Base-by-base conservation (phyloP, 495 filamentous ascomycete species). In the Tuber umbilicatum region DNA sequence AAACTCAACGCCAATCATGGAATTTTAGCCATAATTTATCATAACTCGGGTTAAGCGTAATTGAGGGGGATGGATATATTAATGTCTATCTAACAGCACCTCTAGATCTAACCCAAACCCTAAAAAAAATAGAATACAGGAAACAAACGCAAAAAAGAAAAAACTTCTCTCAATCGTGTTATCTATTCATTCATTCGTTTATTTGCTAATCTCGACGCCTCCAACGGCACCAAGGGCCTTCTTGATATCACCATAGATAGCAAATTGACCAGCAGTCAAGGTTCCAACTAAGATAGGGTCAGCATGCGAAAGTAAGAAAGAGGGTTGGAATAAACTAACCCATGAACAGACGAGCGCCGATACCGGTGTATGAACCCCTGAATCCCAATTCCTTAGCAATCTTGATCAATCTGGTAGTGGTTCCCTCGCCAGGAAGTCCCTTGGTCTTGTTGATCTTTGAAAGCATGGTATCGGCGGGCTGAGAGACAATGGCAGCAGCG, bases 401-500 rank as follows among this genome's bases (percentile, higher is more conserved):
- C 91, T 97, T 97, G 87, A 97, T 88, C 77, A 99, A 87, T 85
- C 95, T 92, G 85, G 86, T 88, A 79, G 90, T 91, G 82, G 94
- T 99, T 84, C 94, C 90, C 89, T 99, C 94, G 86, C 95, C 95
- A 74, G 95, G 95, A 69, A 90, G 87, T 85, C 95, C 95, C 86
- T 92, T 93, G 85, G 93, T 97, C 93, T 99, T 99, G 92, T 99
- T 99, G 89, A 99, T 99, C 90, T 98, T 98, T 87, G 88, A 91
- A 81, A 99, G 90, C 95, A 98, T 98, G 83, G 95, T 99, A 85
- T 98, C 95, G 83, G 95, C 95, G 81, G 95, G 94, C 87, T 99
- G 95, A 68, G 95, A 98, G 82, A 99, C 90, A 84, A 97, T 81
- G 83, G 95, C 95, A 78, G 95, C 95, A 77, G 95, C 94, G 87